Evolutionary conservation across 257 asterid genomes (phyloP).

Genomic region (Lantana camara): DNA sequence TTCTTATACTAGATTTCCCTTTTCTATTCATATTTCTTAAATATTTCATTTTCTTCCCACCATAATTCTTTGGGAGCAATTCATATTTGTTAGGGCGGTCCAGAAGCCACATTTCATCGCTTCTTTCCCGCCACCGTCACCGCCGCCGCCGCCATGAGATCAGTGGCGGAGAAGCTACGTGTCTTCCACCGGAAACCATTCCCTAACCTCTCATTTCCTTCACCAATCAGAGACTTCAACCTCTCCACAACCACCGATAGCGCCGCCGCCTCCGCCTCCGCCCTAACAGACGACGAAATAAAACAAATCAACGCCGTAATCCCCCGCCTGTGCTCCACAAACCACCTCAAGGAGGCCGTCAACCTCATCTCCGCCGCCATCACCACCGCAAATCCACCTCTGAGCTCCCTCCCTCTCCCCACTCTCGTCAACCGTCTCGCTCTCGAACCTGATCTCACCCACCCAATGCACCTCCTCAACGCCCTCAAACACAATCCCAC

Average conservation of each 20-base stretch:
- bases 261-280: slow-evolving; percentile 26
- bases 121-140: background rate
- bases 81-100: background rate
- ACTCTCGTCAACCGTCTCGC: slow-evolving; percentile 39
- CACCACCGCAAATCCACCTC: slow-evolving; percentile 43
- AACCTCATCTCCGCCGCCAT: slow-evolving; percentile 52
- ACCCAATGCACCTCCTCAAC: slow-evolving; percentile 59
- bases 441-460: slow-evolving; percentile 53
- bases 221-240: slow-evolving; percentile 9
- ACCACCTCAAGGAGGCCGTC: slow-evolving; percentile 52
- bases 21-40: background rate
- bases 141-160: slow-evolving; percentile 32
- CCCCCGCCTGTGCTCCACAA: slow-evolving; percentile 53
- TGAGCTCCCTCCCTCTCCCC: slow-evolving; percentile 46
- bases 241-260: slow-evolving; percentile 13
- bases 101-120: background rate
- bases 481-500: slow-evolving; percentile 43
- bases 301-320: slow-evolving; percentile 51
- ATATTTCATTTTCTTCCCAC: background rate
- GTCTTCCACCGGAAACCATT: slow-evolving; percentile 23
- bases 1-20: no score
- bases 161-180: slow-evolving; percentile 36
- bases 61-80: background rate
- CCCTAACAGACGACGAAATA: slow-evolving; percentile 45
- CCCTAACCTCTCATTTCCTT: slow-evolving; percentile 21